Evolutionary conservation across 2,329 filamentous ascomycete genomes (phyloP).

Genomic region (Lachnellula cervina): DNA sequence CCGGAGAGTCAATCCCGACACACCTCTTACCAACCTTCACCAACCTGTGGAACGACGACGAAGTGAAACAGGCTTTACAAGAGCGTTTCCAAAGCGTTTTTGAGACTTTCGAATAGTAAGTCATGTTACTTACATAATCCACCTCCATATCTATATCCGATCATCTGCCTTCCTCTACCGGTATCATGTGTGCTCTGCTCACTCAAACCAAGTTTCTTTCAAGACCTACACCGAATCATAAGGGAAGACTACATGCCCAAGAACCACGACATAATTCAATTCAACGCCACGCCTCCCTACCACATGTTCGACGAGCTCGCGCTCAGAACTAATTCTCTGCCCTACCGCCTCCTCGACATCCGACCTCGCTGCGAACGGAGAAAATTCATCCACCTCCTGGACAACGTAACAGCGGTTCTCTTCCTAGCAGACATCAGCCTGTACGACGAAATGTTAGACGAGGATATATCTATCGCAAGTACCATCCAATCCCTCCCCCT

Average conservation of each 20-base stretch:
- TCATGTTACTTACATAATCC: neutral
- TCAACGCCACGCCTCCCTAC: neutral
- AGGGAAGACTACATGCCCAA: neutral
- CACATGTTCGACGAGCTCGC: neutral
- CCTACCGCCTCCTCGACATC: neutral
- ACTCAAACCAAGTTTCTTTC: neutral
- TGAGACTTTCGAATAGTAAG: neutral
- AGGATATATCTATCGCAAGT: neutral
- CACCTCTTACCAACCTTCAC: neutral
- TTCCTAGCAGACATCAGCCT: neutral
- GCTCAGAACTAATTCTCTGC: neutral
- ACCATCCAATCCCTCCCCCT: neutral
- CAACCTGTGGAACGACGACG: neutral
- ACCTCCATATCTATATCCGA: too few relatives aligned
- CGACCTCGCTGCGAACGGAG: neutral
- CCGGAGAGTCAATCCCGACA: neutral
- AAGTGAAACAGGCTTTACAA: neutral
- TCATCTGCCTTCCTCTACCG: too few relatives aligned
- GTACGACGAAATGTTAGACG: neutral
- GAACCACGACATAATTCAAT: neutral
- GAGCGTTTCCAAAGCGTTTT: neutral
- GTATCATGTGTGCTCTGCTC: neutral
- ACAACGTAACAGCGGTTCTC: neutral
- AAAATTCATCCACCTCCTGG: neutral
- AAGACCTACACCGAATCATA: neutral